Conservation (phyloP, 805 yeast species). For the Ogataea chonburiensis region DNA sequence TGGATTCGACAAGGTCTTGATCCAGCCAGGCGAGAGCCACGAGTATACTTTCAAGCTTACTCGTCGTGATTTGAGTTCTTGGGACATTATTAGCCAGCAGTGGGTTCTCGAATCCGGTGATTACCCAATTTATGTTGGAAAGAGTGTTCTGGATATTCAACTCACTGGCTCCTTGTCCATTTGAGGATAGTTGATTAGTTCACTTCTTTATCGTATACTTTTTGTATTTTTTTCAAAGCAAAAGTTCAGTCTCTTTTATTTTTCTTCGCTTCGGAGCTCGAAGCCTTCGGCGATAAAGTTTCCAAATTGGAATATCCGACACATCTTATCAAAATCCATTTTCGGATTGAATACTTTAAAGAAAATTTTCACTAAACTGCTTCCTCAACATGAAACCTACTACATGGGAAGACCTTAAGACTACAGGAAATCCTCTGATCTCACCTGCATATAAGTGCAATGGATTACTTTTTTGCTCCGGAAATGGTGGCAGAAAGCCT, state of each 20-base stretch:
- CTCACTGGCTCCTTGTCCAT: slow-evolving; percentile 14
- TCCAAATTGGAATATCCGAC: slow-evolving; percentile 1
- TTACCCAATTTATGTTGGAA: slow-evolving; percentile 39
- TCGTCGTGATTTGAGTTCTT: slow-evolving; percentile 42
- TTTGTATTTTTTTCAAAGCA: no score
- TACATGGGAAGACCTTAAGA: slow-evolving; percentile 35
- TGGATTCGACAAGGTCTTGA: slow-evolving; percentile 43
- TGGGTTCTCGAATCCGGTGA: slow-evolving; percentile 47
- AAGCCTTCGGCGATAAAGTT: no score
- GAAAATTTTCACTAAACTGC: background rate
- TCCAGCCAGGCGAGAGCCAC: slow-evolving; percentile 35
- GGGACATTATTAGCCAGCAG: slow-evolving; percentile 44
- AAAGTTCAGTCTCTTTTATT: no score
- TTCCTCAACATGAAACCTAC: slow-evolving; percentile 2
- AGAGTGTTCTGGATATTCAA: slow-evolving; percentile 20
- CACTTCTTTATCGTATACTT: no score
- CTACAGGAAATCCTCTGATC: slow-evolving; percentile 31
- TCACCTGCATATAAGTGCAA: slow-evolving; percentile 42
- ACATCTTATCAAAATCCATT: no score
- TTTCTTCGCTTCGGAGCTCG: no score
- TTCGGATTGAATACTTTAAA: no score
- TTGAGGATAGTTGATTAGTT: no score
- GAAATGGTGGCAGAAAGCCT: slow-evolving; percentile 41
- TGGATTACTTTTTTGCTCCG: slow-evolving; percentile 49
- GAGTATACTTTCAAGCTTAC: slow-evolving; percentile 36